These are phyloP conservation scores for Mucuna pruriens DNA, from an alignment of 306 rosid species.

Conservation along the genomic window DNA sequence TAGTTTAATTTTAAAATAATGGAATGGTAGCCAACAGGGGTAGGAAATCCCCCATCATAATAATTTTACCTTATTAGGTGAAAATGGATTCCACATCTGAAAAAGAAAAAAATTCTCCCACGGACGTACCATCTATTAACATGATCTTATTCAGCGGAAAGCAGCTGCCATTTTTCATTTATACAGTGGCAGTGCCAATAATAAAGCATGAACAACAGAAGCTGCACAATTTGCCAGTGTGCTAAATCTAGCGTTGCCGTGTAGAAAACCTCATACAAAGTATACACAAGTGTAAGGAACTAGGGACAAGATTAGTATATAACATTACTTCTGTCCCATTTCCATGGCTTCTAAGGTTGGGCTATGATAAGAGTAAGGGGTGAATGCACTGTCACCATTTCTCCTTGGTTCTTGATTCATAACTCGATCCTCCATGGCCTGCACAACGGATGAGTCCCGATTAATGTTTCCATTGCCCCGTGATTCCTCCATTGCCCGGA, in stretches of 20 bases:
- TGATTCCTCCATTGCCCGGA: constrained; percentile 63
- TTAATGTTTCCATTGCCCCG: constrained; percentile 31
- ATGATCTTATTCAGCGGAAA: constrained; percentile 1
- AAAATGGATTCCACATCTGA: neutral
- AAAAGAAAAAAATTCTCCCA: neutral
- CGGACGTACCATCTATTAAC: neutral
- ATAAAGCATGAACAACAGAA: neutral
- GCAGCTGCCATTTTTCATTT: neutral
- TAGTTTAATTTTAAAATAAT: too few species aligned
- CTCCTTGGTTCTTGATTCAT: constrained; percentile 35
- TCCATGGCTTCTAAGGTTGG: constrained; percentile 63
- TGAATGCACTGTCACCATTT: constrained; percentile 41
- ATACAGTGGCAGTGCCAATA: constrained; percentile 19
- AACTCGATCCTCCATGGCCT: constrained; percentile 34
- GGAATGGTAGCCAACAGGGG: neutral
- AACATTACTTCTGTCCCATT: constrained; percentile 52
- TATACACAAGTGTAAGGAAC: constrained; percentile 28
- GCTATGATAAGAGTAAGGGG: constrained; percentile 45
- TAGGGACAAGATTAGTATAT: neutral
- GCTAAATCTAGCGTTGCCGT: constrained; percentile 22
- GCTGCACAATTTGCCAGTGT: constrained; percentile 10
- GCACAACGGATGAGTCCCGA: constrained; percentile 33
- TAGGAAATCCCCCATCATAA: neutral
- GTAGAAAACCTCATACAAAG: constrained; percentile 8
- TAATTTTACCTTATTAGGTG: neutral